Base-by-base conservation (phyloP, 140 eudicot species). In the Bidens hawaiensis region DNA sequence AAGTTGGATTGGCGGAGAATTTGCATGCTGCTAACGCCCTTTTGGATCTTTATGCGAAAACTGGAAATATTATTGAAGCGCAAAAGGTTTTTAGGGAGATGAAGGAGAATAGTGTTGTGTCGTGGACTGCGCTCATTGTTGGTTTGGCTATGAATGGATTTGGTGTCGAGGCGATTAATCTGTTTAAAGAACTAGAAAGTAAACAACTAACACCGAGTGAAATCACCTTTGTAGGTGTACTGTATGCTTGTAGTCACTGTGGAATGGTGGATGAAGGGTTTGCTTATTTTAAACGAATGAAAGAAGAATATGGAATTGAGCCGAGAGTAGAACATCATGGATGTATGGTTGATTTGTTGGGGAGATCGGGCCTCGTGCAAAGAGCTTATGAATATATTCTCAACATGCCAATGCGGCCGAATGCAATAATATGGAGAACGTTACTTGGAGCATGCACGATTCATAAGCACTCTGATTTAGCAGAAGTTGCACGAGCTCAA, bases 241-340 rank as follows among this genome's bases (percentile, higher is more conserved):
- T 90, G 24, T 90, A 90, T 61, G 97, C 97, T 25, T 90, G 97
- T 76, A 90, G 97, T 64, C 97, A 90, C 45, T 86, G 96, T 60
- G 97, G 97, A 1, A 63, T 90, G 84, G 88, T 90, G 11, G 84
- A 87, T 63, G 86, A 86, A 31, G 96, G 96, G 2, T 87, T 87
- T 56, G 61, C 68, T 21, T 90, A 87, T 41, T 84, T 90, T 33
- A 68, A 75, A 27, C 67, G 78, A 40, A 90, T 90, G 97, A 57
- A 65, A 51, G 73, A 87, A 15, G 81, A 75, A 45, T 90, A 62
- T 3, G 74, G 81, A 0, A 79, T 90, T 42, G 79, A 69, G 27
- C 96, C 96, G 0, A 84, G 75, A 61, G 78, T 87, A 47, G 97
- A 90, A 60, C 97, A 90, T 51, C 67, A 87, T 24, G 97, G 97